Base-by-base conservation (phyloP, 2,329 filamentous ascomycete genomes). In the Colletotrichum chlorophyti region DNA sequence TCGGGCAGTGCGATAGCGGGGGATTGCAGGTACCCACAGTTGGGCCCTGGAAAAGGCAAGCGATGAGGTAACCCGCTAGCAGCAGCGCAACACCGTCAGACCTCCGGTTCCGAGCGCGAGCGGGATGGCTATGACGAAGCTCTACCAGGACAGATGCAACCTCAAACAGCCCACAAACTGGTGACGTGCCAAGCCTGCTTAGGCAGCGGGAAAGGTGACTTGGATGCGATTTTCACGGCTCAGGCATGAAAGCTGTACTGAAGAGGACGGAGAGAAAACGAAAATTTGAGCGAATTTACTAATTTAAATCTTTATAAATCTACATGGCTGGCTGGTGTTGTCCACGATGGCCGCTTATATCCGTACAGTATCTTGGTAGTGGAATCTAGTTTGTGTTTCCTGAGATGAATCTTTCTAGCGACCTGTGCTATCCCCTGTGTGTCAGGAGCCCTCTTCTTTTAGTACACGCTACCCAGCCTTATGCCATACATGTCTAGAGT, bases 321-420 rank as follows among this genome's bases (percentile, higher is more conserved):
- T 34, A n/a, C 29, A 8, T 23, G 5, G 10, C 3, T 10, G 12
- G 34, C 23, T 49, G 17, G 21, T 35, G 50, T 38, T 43, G 37
- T 35, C 48, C 45, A 35, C 32, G 9, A 29, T 24, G 26, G 9
- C 43, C 47, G 27, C 31, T 53, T 59, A 38, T 62, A 55, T 59
- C n/a, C n/a, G n/a, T n/a, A n/a, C n/a, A n/a, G n/a, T n/a, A n/a
- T n/a, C n/a, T n/a, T n/a, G 57, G 49, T 59, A 60, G 59, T 57
- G 42, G 54, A 52, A 49, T 60, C 59, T 61, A 54, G 58, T 62
- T 59, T 48, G 58, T 54, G 47, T 26, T 51, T 63, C 59, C 46
- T 45, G 59, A 60, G 52, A 60, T 47, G 57, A 38, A 61, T 59
- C 50, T 58, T 58, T 64, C 58, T 60, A 63, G 52, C 58, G 37